Evolutionary conservation across 2,329 filamentous ascomycete species (phyloP).

Genomic region (Botrytis aclada): DNA sequence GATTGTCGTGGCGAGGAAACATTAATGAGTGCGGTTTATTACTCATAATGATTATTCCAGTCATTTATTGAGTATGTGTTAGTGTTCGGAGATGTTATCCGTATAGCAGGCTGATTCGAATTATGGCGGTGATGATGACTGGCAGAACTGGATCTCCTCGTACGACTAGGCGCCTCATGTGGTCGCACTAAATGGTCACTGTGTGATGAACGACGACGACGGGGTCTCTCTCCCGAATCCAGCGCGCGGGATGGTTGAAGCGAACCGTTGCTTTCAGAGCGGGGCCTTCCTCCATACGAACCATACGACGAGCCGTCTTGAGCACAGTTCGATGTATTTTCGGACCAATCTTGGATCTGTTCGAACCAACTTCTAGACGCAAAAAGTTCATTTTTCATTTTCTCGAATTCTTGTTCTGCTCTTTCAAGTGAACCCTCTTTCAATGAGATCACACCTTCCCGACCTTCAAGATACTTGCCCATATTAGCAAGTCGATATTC

Average conservation of each 20-base stretch:
- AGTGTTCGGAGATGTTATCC: not conserved
- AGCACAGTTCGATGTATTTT: not conserved
- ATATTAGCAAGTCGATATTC: not conserved
- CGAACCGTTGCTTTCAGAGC: not conserved
- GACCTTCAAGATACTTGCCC: not conserved
- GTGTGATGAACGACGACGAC: not conserved
- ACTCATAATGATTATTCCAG: not conserved
- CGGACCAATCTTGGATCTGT: not conserved
- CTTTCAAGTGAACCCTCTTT: not conserved
- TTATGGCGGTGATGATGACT: not conserved
- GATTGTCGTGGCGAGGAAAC: not conserved
- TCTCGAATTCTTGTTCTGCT: not conserved
- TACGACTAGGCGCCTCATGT: not conserved
- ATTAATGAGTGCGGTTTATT: not conserved
- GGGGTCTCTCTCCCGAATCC: not conserved
- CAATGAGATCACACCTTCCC: not conserved
- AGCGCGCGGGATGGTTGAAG: not conserved
- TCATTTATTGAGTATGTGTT: not conserved
- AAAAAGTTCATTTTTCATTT: not conserved
- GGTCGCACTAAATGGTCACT: not conserved
- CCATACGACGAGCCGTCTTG: not conserved
- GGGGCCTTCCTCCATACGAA: not conserved
- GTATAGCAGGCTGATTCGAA: not conserved
- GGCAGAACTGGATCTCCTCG: not conserved
- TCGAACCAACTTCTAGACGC: not conserved